Evolutionary conservation across 2,329 filamentous ascomycete species (phyloP).

Genomic region (Neonectria faginata): DNA sequence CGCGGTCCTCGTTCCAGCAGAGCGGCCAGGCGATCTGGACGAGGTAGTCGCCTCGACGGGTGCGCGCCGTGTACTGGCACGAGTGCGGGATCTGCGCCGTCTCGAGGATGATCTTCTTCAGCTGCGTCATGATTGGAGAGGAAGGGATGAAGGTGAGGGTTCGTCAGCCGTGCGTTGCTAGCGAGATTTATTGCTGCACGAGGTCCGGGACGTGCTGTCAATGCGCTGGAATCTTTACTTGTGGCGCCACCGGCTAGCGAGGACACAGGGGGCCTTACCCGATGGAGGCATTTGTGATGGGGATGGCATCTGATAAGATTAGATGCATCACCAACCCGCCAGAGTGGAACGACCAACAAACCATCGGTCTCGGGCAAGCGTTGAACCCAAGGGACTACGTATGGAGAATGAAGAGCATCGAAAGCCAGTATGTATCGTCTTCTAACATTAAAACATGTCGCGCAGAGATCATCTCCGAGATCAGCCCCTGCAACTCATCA

Average conservation of each 20-base stretch:
- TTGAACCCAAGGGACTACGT: background rate
- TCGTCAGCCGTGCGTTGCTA: background rate
- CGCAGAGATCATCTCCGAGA: constrained; percentile 20
- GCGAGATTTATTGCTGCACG: background rate
- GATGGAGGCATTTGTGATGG: constrained; percentile 1
- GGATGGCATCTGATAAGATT: constrained; percentile 27
- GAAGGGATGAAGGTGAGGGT: background rate
- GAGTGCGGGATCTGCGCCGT: constrained; percentile 12
- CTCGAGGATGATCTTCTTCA: background rate
- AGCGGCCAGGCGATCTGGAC: constrained; percentile 37
- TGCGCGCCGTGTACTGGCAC: constrained; percentile 25
- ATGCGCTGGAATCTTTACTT: background rate
- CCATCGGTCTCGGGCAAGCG: constrained; percentile 2
- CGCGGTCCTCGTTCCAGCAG: constrained; percentile 40
- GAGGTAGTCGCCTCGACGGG: constrained; percentile 20
- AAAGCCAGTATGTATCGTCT: background rate
- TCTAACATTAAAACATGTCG: background rate
- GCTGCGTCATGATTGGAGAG: background rate
- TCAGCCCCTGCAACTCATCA: constrained; percentile 20
- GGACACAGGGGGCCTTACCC: background rate
- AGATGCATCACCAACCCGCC: constrained; percentile 14
- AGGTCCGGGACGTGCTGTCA: background rate
- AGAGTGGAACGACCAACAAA: background rate
- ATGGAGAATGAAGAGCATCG: background rate
- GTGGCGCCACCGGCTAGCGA: background rate